Base-by-base conservation (phyloP, 768 basidiomycete genomes). In the Podaxis sp. region DNA sequence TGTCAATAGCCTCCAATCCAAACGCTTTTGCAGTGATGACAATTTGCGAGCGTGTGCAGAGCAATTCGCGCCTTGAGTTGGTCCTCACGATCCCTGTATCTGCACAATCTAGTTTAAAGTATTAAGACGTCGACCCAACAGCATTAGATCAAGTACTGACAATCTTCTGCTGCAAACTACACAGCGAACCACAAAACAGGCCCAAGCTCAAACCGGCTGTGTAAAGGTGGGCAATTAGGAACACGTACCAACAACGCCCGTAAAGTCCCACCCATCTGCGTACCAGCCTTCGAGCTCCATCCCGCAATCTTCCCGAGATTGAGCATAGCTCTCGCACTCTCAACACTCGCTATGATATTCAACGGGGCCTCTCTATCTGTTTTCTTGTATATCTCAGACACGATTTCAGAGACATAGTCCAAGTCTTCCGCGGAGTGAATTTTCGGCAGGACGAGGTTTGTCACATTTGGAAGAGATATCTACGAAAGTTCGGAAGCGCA, bases 131-230 rank as follows among this genome's bases (percentile, higher is more conserved):
- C 15, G 17, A 46, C 44, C 44, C n/a, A 17, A 22, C 24, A 39
- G 17, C 49, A 15, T 26, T 24, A 12, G 52, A 63, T 38, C 39
- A 66, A 33, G 24, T 33, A 70, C 83, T 66, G 73, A 95, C 93
- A 96, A 69, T 98, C 95, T 77, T 98, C 95, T 22, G 95, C 93
- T 2, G 93, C 95, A 72, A 97, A 98, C 95, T 96, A 67, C 26
- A 40, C 7, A 6, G 40, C 1, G 4, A 12, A 40, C 51, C 52
- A 39, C 15, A 13, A 19, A 51, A 28, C 22, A 44, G 19, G 9
- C 44, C 17, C 15, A 28, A 24, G 6, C 13, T 36, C 30, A 12
- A 52, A 26, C 39, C 15, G 15, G 24, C 44, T 26, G 42, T 24
- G n/a, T n/a, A 30, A 38, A 17, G 15, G 26, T 2, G 6, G 17